Evolutionary conservation across 2,329 filamentous ascomycete genomes (phyloP), one percentile per base, ranked within the genome.

Genomic region (Monosporascus sp.): DNA sequence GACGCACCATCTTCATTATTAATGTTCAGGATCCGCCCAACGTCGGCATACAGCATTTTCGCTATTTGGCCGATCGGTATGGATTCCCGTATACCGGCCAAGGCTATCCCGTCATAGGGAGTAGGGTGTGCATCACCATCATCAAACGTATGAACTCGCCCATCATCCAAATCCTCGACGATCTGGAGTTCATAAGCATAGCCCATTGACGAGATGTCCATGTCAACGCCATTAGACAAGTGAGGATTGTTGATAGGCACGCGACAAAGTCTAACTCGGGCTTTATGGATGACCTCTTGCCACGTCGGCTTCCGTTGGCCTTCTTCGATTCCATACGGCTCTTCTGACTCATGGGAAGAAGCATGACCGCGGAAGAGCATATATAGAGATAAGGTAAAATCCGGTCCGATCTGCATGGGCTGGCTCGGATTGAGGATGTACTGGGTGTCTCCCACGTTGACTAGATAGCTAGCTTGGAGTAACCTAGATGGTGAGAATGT

Each of bases 281-380:
- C 90, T 69, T 97, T 99, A 74, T 97, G 92, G 56, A 97, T 86
- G 41, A 96, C 91, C 68, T 99, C 93, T 67, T 97, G 94, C 94
- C 94, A 97, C 1, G 92, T 88, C 0, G 91, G 78, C 59, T 77
- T 81, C 76, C 73, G 85, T 71, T 73, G 88, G 67, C 60, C 85
- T 62, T 62, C 82, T 72, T 69, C 73, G 8, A 77, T 45, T 0
- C 75, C 76, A 47, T 78, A 78, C 0, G 71, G 69, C 37, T 68
- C 66, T 1, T 68, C 83, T 71, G 49, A 20, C 20, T 71, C 84
- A 71, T 61, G 58, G 16, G 77, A 73, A 8, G 76, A 74, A 3
- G 86, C 76, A 69, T 97, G 91, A 2, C 91, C 88, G 2, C 86
- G 79, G 64, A 97, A 99, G 1, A 97, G 80, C 91, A 97, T 97